Percentiles rank a stretch among this genome's conserved stretches.
Evolutionary conservation across 495 filamentous ascomycete species (phyloP).

Genomic region (Trichoderma reesei): DNA sequence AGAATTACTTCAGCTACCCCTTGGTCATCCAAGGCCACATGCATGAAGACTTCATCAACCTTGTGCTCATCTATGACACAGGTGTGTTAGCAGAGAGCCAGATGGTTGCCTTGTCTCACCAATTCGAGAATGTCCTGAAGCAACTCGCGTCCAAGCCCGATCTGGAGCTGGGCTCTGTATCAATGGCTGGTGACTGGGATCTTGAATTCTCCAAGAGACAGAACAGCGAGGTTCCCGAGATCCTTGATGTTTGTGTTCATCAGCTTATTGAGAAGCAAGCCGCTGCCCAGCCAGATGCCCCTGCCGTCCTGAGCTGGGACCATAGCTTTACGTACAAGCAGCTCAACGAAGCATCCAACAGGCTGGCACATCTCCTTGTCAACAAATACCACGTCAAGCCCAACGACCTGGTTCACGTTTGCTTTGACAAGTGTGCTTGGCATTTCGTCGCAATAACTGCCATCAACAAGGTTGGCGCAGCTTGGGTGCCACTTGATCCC

Average conservation of each 20-base stretch:
- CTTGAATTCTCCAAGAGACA: background rate
- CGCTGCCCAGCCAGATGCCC: slow-evolving; percentile 12
- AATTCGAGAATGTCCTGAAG: slow-evolving; percentile 13
- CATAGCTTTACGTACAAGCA: slow-evolving; percentile 74
- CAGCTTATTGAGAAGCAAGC: slow-evolving; percentile 17
- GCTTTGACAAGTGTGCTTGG: slow-evolving; percentile 43
- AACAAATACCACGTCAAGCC: slow-evolving; percentile 53
- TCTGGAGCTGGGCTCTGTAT: background rate
- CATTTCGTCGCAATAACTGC: slow-evolving; percentile 33
- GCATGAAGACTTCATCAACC: slow-evolving; percentile 9
- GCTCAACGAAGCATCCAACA: slow-evolving; percentile 78
- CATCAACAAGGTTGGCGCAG: slow-evolving; percentile 23
- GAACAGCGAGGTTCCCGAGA: slow-evolving; percentile 1
- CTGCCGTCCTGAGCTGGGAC: slow-evolving; percentile 39
- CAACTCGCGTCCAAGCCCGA: slow-evolving; percentile 1
- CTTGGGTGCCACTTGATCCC: slow-evolving; percentile 1
- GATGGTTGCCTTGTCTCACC: slow-evolving; percentile 17
- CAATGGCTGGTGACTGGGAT: background rate
- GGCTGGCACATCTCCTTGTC: slow-evolving; percentile 68
- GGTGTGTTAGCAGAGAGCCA: slow-evolving; percentile 13
- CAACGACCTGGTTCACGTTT: slow-evolving; percentile 70
- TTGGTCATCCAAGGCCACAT: slow-evolving; percentile 16
- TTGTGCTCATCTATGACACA: slow-evolving; percentile 15
- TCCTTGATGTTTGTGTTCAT: slow-evolving; percentile 20
- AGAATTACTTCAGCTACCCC: slow-evolving; percentile 16